Evolutionary conservation across 2,329 filamentous ascomycete genomes (phyloP).

Genomic region (Didymella sp.): DNA sequence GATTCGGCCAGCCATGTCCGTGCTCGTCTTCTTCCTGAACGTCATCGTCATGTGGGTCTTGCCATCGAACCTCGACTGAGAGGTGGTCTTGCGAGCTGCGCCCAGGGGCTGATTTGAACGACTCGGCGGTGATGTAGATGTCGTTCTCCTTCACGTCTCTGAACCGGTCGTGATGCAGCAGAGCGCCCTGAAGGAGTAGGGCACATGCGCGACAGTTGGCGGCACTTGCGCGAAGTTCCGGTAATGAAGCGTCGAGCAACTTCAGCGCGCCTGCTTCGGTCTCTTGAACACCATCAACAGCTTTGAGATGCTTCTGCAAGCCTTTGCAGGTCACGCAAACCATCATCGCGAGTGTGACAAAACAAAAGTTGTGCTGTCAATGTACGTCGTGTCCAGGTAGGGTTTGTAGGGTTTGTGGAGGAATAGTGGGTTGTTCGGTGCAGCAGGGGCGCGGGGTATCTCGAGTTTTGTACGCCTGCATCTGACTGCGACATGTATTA

Average conservation of each 20-base stretch:
- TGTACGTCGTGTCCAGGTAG: not conserved
- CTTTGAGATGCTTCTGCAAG: slow-evolving; percentile 40
- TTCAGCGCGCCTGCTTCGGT: slow-evolving; percentile 25
- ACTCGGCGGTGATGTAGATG: slow-evolving; percentile 39
- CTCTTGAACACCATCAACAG: slow-evolving; percentile 25
- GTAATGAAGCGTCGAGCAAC: slow-evolving; percentile 41
- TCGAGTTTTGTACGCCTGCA: slow-evolving; percentile 14
- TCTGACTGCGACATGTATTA: slow-evolving; percentile 16
- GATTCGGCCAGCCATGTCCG: slow-evolving; percentile 40
- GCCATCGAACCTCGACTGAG: slow-evolving; percentile 46
- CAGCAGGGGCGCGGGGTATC: slow-evolving; percentile 16
- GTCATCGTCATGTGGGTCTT: slow-evolving; percentile 24
- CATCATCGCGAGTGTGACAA: slow-evolving; percentile 12
- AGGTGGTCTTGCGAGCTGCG: slow-evolving; percentile 41
- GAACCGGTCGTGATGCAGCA: slow-evolving; percentile 44
- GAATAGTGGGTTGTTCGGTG: slow-evolving; percentile 7
- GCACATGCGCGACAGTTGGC: slow-evolving; percentile 43
- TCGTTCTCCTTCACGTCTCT: slow-evolving; percentile 32
- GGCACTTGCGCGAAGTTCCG: slow-evolving; percentile 39
- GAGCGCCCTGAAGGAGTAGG: slow-evolving; percentile 42
- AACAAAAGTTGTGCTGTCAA: not conserved
- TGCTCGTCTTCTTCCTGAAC: slow-evolving; percentile 29
- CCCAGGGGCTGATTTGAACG: slow-evolving; percentile 27
- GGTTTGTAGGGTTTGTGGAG: slow-evolving; percentile 1
- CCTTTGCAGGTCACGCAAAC: slow-evolving; percentile 43